phyloP scores from a whole-genome alignment of 2,329 filamentous ascomycete species.

The Alternaria sp. region DNA sequence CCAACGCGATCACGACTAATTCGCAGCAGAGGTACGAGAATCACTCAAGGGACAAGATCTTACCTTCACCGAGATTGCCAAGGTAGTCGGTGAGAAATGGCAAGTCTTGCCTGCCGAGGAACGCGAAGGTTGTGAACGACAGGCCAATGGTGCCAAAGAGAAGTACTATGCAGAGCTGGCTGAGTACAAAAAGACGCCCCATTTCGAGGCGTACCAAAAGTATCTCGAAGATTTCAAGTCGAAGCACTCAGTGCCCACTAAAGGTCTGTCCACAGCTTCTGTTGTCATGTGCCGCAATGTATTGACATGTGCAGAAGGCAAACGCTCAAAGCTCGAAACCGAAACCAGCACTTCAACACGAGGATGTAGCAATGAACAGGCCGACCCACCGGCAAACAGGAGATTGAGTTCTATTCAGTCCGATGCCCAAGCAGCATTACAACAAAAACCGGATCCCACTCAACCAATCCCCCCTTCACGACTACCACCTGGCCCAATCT shows the following conservation, averaged over 20 bases:
- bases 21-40: conserved; percentile 71
- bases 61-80: conserved; percentile 83
- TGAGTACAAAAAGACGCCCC: conserved; percentile 78
- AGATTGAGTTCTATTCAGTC: conserved; percentile 38
- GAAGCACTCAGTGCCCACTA: conserved; percentile 61
- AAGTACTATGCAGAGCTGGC: conserved; percentile 75
- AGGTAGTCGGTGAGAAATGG: conserved; percentile 82
- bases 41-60: conserved; percentile 77
- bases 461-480: conserved; percentile 34
- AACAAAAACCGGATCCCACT: conserved; percentile 35
- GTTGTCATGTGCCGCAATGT: conserved; percentile 4
- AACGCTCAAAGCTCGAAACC: conserved; percentile 52
- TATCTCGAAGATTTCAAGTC: conserved; percentile 82
- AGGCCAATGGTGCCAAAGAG: conserved; percentile 76
- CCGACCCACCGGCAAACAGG: conserved; percentile 33
- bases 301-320: conserved; percentile 47
- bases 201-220: conserved; percentile 71
- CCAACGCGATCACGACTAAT: conserved; percentile 22
- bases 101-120: conserved; percentile 71
- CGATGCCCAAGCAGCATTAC: conserved; percentile 20
- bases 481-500: conserved; percentile 33
- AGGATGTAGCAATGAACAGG: conserved; percentile 40
- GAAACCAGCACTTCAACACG: conserved; percentile 44
- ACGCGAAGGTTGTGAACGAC: conserved; percentile 75
- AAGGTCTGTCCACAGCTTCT: conserved; percentile 35